phyloP scores from a whole-genome alignment of 768 basidiomycete genomes.

The Cystofilobasidium ferigula region DNA sequence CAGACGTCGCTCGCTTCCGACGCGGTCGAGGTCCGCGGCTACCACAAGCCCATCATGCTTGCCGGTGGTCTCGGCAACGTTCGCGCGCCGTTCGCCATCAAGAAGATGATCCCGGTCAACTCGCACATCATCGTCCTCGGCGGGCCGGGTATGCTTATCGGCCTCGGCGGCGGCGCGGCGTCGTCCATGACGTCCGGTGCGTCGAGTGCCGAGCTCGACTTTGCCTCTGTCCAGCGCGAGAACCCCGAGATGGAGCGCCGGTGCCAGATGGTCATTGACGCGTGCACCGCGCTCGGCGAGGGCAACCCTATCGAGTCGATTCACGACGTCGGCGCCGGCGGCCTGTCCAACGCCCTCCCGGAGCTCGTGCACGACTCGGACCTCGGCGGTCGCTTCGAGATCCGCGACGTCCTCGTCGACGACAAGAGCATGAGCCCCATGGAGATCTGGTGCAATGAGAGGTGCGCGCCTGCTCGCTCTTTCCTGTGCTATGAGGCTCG shows the following conservation, averaged over 20 bases:
- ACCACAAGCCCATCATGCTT: conserved; percentile 99
- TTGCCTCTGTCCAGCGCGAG: conserved; percentile 92
- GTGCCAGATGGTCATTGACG: conserved; percentile 94
- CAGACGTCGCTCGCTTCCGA: conserved; percentile 31
- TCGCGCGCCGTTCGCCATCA: conserved; percentile 66
- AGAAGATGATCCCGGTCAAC: conserved; percentile 62
- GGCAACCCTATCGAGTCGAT: conserved; percentile 81
- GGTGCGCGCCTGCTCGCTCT: background rate
- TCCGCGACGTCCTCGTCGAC: conserved; percentile 81
- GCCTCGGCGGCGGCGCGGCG: conserved; percentile 91
- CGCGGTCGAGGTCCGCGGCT: conserved; percentile 67
- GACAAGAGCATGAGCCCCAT: conserved; percentile 93
- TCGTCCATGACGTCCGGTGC: conserved; percentile 86
- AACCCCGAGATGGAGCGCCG: conserved; percentile 97
- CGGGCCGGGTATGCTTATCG: conserved; percentile 91
- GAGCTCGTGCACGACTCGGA: conserved; percentile 92
- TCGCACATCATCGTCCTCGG: conserved; percentile 86
- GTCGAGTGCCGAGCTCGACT: conserved; percentile 84
- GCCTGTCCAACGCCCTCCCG: conserved; percentile 88
- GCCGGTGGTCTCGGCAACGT: conserved; percentile 95
- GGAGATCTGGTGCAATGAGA: conserved; percentile 99
- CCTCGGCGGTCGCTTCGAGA: conserved; percentile 86
- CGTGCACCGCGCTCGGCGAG: conserved; percentile 56
- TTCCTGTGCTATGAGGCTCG: background rate
- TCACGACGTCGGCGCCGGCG: conserved; percentile 97